Evolutionary conservation across 148 eudicot genomes (phyloP).

Genomic region (Persicaria tinctoria): DNA sequence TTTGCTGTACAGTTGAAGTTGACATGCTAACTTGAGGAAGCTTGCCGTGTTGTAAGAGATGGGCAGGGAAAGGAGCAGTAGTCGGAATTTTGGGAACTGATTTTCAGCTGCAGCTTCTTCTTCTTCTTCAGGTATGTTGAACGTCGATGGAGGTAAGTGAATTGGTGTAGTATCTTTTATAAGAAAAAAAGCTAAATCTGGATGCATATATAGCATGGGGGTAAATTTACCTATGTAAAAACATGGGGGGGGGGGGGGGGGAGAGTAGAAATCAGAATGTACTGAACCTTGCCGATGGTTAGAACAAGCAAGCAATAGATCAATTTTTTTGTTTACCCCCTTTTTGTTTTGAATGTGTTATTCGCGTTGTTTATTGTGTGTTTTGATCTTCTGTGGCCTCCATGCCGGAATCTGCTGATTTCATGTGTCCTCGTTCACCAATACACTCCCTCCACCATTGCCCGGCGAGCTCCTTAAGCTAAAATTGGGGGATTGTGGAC

Average conservation of each 20-base stretch:
- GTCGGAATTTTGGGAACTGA: not conserved
- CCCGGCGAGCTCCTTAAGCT: no score
- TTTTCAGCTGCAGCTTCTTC: conserved; percentile 10
- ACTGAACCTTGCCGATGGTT: conserved; percentile 1
- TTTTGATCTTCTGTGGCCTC: not conserved
- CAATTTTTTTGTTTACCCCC: conserved; percentile 2
- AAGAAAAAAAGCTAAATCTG: conserved; percentile 4
- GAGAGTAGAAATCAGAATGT: conserved; percentile 7
- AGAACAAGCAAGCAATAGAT: conserved; percentile 13
- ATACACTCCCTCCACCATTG: no score
- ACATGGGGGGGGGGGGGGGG: conserved; percentile 9
- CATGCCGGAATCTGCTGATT: no score
- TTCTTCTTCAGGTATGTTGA: conserved; percentile 1
- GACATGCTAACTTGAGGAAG: conserved; percentile 3
- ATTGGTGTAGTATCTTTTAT: conserved; percentile 1
- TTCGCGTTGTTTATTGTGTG: not conserved
- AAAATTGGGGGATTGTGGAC: no score
- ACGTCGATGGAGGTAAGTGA: conserved; percentile 2
- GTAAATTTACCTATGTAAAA: conserved; percentile 1
- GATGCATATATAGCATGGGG: conserved; percentile 9
- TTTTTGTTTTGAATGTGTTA: not conserved
- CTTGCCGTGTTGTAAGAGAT: conserved; percentile 9
- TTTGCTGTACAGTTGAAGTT: conserved; percentile 10
- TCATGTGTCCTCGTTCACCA: no score
- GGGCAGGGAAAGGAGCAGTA: not conserved